phyloP scores from a whole-genome alignment of 192 early-diverging fungal species.

The Coemansia aciculifera region DNA sequence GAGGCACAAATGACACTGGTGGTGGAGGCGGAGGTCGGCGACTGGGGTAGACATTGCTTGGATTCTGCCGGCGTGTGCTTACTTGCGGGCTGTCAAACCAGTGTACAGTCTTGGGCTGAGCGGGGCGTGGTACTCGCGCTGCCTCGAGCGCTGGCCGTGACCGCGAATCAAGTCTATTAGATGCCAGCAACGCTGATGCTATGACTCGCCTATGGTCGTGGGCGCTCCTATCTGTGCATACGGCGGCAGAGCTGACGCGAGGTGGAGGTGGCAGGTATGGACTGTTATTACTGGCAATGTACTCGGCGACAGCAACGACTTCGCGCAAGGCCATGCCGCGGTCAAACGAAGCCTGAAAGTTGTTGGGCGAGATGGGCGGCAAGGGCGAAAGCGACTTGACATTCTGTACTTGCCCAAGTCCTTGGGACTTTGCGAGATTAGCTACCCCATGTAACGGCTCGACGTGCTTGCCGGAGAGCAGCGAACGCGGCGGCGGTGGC shows the following conservation, averaged over 20 bases:
- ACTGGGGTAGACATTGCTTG: background rate
- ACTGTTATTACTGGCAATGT: conserved; percentile 14
- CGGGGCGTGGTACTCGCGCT: background rate
- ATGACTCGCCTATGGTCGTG: conserved; percentile 17
- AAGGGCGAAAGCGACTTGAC: conserved; percentile 42
- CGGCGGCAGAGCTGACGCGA: conserved; percentile 23
- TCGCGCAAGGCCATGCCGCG: conserved; percentile 39
- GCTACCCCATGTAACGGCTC: background rate
- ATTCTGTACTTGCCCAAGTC: background rate
- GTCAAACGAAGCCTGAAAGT: conserved; percentile 53
- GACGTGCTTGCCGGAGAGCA: background rate
- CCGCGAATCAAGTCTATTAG: background rate
- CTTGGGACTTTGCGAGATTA: background rate
- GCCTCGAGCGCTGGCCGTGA: background rate
- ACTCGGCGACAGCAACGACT: conserved; percentile 28
- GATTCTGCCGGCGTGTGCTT: background rate
- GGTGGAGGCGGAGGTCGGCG: background rate
- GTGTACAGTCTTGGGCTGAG: background rate
- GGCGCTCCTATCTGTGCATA: background rate
- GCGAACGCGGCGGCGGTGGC: conserved; percentile 13
- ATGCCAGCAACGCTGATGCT: conserved; percentile 11
- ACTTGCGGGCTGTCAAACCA: background rate
- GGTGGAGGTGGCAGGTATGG: conserved; percentile 5
- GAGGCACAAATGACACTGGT: background rate
- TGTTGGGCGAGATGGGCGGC: conserved; percentile 48